Percentiles rank a stretch among this genome's conserved stretches.
Evolutionary conservation across 2,329 filamentous ascomycete genomes (phyloP).

Genomic region (Fusarium sarcochroum): DNA sequence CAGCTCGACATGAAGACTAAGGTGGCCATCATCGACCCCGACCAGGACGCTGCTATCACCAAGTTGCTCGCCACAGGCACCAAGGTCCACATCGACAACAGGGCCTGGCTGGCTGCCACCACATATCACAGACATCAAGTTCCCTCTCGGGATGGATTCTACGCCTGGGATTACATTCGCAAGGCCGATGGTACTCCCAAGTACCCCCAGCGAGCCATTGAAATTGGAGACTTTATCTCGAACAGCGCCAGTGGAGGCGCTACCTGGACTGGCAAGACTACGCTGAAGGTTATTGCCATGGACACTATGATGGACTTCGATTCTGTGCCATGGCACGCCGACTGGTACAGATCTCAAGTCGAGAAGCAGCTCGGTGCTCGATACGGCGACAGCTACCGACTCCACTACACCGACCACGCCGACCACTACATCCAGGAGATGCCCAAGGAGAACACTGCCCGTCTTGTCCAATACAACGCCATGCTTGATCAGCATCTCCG

Average conservation of each 20-base stretch:
- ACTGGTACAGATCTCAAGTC: constrained; percentile 43
- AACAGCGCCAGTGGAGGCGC: constrained; percentile 3
- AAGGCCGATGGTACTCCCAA: background rate
- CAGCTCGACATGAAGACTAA: constrained; percentile 3
- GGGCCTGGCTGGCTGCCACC: constrained; percentile 13
- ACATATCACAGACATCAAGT: constrained; percentile 35
- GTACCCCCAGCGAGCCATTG: constrained; percentile 1
- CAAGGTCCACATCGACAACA: constrained; percentile 18
- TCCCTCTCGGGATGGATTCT: constrained; percentile 17
- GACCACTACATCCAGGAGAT: constrained; percentile 32
- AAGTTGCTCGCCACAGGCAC: background rate
- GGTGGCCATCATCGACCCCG: background rate
- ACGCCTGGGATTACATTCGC: constrained; percentile 7
- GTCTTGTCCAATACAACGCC: constrained; percentile 28
- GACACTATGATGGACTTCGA: constrained; percentile 41
- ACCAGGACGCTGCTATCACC: background rate
- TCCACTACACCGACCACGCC: constrained; percentile 39
- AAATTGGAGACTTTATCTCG: background rate
- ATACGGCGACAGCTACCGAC: constrained; percentile 31
- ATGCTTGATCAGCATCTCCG: constrained; percentile 36
- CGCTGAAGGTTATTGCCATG: constrained; percentile 39
- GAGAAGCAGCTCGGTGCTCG: constrained; percentile 7
- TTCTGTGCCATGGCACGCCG: constrained; percentile 44
- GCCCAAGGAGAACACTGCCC: background rate
- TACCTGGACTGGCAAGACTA: constrained; percentile 25